These are phyloP conservation scores for Podospora sp. DNA, from an alignment of 495 filamentous ascomycete species.

Conservation along the genomic window DNA sequence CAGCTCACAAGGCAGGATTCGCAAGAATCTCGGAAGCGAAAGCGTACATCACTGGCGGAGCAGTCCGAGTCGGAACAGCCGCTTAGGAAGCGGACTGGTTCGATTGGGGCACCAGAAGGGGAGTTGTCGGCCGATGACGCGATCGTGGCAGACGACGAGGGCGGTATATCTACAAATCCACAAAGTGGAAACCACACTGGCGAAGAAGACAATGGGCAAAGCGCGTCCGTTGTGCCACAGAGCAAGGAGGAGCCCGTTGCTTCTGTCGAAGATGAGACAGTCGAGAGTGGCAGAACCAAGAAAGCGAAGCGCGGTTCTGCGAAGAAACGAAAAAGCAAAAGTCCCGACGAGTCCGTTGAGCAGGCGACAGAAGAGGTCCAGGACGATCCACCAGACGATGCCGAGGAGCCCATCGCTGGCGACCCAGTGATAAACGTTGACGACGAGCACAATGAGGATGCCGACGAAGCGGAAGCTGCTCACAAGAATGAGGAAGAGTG, in stretches of 20 bases:
- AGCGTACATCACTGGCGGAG: slow-evolving; percentile 50
- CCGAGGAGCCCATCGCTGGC: slow-evolving; percentile 34
- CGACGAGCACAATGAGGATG: slow-evolving; percentile 52
- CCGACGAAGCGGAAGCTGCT: slow-evolving; percentile 55
- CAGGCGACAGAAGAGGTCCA: slow-evolving; percentile 36
- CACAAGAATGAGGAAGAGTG: slow-evolving; percentile 74
- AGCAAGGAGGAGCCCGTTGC: slow-evolving; percentile 30
- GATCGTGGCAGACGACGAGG: slow-evolving; percentile 47
- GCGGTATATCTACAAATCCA: slow-evolving; percentile 39
- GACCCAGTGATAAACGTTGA: slow-evolving; percentile 47
- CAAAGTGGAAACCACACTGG: slow-evolving; percentile 46
- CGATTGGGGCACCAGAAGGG: slow-evolving; percentile 38
- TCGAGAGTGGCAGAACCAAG: slow-evolving; percentile 31
- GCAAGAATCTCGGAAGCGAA: slow-evolving; percentile 53
- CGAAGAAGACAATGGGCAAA: slow-evolving; percentile 42
- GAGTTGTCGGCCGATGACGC: slow-evolving; percentile 42
- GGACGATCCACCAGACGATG: slow-evolving; percentile 28
- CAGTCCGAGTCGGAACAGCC: slow-evolving; percentile 55
- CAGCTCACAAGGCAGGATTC: slow-evolving; percentile 28
- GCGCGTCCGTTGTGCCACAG: slow-evolving; percentile 21
- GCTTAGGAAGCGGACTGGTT: slow-evolving; percentile 60
- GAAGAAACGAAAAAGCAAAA: slow-evolving; percentile 45
- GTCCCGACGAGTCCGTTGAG: slow-evolving; percentile 32
- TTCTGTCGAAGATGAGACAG: slow-evolving; percentile 33
- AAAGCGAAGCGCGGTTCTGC: slow-evolving; percentile 44